A percentile compares a stretch with the other conserved stretches of the same genome.
phyloP scores from a whole-genome alignment of 2,329 filamentous ascomycete genomes.

The Fusarium sp. region DNA sequence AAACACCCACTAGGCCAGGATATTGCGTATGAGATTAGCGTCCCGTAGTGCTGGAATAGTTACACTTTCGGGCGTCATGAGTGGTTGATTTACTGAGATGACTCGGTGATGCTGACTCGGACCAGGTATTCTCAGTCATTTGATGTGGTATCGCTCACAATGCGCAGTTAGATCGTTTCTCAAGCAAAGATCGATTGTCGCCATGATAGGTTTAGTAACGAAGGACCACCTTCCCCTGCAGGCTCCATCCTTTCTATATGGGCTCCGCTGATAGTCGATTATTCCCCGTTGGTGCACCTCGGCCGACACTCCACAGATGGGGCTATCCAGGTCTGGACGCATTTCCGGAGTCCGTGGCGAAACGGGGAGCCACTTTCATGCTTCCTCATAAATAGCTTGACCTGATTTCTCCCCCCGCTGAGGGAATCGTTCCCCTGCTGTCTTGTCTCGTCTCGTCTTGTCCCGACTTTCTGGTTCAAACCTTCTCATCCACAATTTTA shows the following conservation, averaged over 20 bases:
- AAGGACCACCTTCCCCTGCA: neutral
- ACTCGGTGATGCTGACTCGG: neutral
- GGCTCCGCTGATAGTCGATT: neutral
- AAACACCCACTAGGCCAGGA: neutral
- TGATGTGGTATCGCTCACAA: neutral
- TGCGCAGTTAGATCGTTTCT: neutral
- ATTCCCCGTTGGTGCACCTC: neutral
- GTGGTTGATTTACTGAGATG: neutral
- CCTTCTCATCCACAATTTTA: neutral
- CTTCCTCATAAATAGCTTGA: slow-evolving; percentile 8
- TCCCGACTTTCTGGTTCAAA: neutral
- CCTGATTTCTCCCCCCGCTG: slow-evolving; percentile 3
- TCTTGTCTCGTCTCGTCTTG: neutral
- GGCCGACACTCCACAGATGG: neutral
- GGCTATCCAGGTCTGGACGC: slow-evolving; percentile 14
- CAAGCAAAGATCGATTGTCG: neutral
- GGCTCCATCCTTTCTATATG: neutral
- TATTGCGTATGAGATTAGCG: neutral
- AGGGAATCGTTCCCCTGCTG: neutral
- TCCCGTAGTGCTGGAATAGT: neutral
- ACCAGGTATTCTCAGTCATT: neutral
- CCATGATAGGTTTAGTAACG: neutral
- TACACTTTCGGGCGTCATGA: too few relatives aligned
- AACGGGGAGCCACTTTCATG: neutral
- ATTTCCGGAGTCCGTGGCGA: neutral